These are phyloP conservation scores for Vanderwaltozyma yarrowii DNA, from an alignment of 805 yeast genomes.

Conservation along the genomic window DNA sequence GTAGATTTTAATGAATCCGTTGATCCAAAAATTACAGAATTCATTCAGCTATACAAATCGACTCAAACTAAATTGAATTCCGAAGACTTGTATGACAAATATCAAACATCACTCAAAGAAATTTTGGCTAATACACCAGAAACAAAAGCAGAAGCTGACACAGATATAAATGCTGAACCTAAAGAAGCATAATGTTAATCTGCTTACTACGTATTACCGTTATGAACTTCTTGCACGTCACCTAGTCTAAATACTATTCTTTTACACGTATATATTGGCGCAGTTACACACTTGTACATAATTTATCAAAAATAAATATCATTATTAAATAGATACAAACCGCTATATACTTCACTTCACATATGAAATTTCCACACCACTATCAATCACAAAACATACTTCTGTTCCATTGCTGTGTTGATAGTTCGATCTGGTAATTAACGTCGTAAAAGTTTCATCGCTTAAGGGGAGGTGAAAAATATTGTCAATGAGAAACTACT, in stretches of 20 bases:
- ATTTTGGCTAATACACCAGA: slow-evolving; percentile 1
- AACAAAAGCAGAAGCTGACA: background rate
- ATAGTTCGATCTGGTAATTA: no score
- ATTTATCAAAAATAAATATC: background rate
- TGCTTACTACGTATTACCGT: background rate
- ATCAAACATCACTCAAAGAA: slow-evolving; percentile 3
- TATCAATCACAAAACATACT: no score
- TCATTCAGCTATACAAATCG: slow-evolving; percentile 8
- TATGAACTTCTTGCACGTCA: no score
- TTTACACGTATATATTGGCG: no score
- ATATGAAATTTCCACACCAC: no score
- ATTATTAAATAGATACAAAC: no score
- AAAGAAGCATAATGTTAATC: background rate
- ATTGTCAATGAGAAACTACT: no score
- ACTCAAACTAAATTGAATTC: slow-evolving; percentile 2
- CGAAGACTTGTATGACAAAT: slow-evolving; percentile 11
- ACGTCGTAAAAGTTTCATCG: no score
- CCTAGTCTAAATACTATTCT: no score
- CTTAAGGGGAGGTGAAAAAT: no score
- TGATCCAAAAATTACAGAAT: slow-evolving; percentile 6
- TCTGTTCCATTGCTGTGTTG: no score
- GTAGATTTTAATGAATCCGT: slow-evolving; percentile 8
- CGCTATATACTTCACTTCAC: no score
- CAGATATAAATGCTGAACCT: background rate
- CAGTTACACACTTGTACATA: background rate